These are phyloP conservation scores for Vigna reflexopilosa DNA, from an alignment of 306 rosid species.

Conservation along the genomic window DNA sequence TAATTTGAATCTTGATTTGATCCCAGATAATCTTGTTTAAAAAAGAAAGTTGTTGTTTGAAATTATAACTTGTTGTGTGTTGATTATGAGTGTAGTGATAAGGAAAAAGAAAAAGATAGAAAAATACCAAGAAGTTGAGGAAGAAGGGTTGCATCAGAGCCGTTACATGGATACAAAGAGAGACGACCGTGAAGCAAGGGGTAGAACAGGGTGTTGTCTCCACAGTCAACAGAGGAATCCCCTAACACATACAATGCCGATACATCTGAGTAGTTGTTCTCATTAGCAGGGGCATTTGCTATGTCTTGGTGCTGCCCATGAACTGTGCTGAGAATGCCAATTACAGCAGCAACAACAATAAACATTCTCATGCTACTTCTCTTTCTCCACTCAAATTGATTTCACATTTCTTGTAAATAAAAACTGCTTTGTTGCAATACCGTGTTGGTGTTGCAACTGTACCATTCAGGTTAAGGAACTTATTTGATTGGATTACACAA, in stretches of 20 bases:
- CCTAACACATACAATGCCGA: conserved; percentile 72
- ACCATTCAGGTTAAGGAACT: too few relatives aligned
- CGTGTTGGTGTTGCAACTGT: too few relatives aligned
- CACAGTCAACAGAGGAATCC: conserved; percentile 92
- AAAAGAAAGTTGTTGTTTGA: background rate
- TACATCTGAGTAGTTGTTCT: conserved; percentile 33
- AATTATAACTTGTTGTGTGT: background rate
- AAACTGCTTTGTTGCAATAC: background rate
- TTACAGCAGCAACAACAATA: conserved; percentile 38
- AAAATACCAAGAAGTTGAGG: conserved; percentile 80
- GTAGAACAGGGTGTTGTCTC: conserved; percentile 77
- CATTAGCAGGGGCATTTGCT: background rate
- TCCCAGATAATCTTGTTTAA: too few relatives aligned
- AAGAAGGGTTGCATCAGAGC: conserved; percentile 65
- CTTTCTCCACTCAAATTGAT: conserved; percentile 10
- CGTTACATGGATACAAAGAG: conserved; percentile 72
- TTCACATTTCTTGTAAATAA: conserved; percentile 1
- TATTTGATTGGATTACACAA: background rate
- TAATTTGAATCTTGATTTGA: too few relatives aligned
- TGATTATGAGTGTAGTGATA: background rate
- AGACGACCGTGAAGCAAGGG: conserved; percentile 70
- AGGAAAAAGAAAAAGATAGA: background rate
- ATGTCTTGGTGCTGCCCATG: conserved; percentile 36
- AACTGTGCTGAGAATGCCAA: conserved; percentile 43
- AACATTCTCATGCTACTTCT: conserved; percentile 37